phyloP scores from a whole-genome alignment of 495 filamentous ascomycete species.

The Annulohypoxylon moriforme region DNA sequence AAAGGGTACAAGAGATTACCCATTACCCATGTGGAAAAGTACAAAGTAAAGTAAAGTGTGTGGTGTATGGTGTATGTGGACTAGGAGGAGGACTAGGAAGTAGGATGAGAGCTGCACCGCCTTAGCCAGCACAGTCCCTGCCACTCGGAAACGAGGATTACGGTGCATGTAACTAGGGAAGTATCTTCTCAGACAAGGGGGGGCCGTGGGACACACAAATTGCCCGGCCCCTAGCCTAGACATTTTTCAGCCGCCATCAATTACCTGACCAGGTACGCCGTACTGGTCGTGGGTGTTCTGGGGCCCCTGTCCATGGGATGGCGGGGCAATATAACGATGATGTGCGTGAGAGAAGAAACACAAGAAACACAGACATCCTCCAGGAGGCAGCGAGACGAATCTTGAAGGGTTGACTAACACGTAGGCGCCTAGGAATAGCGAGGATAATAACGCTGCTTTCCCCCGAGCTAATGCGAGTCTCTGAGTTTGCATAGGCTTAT shows the following conservation, averaged over 20 bases:
- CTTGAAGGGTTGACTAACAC: slow-evolving; percentile 38
- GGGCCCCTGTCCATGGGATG: slow-evolving; percentile 21
- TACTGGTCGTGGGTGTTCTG: slow-evolving; percentile 17
- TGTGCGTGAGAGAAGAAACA: slow-evolving; percentile 37
- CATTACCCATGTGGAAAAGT: slow-evolving; percentile 31
- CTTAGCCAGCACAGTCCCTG: slow-evolving; percentile 36
- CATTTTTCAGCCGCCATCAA: slow-evolving; percentile 40
- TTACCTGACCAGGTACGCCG: slow-evolving; percentile 38
- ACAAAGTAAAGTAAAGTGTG: not conserved
- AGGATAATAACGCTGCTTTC: not conserved
- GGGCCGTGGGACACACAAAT: slow-evolving; percentile 33
- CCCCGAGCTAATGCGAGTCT: slow-evolving; percentile 35
- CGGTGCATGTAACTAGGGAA: slow-evolving; percentile 35
- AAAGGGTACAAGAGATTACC: slow-evolving; percentile 36
- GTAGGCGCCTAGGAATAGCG: slow-evolving; percentile 3
- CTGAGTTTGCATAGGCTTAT: slow-evolving; percentile 37
- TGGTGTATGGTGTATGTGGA: slow-evolving; percentile 12
- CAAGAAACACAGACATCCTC: slow-evolving; percentile 38
- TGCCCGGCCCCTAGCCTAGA: slow-evolving; percentile 41
- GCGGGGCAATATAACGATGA: slow-evolving; percentile 45
- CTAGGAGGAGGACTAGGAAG: slow-evolving; percentile 21
- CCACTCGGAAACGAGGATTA: slow-evolving; percentile 34
- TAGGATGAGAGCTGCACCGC: slow-evolving; percentile 17
- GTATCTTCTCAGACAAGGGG: slow-evolving; percentile 40
- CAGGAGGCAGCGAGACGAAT: slow-evolving; percentile 30